Percentiles rank a stretch among this genome's conserved stretches.
phyloP scores from a whole-genome alignment of 768 basidiomycete genomes.

The Mycena rebaudengoi region DNA sequence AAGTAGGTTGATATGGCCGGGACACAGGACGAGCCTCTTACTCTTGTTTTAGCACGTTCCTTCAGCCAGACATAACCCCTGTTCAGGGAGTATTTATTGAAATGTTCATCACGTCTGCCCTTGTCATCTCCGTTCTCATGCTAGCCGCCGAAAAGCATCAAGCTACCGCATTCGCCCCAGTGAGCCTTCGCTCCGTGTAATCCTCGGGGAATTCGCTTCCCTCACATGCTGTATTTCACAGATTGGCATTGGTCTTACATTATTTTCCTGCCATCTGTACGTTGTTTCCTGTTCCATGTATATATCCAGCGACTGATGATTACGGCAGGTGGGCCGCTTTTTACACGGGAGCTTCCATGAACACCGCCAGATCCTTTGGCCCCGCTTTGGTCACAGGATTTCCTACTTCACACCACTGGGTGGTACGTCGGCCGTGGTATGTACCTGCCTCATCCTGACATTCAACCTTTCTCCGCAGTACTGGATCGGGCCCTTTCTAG shows the following conservation, averaged over 20 bases:
- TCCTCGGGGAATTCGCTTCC: not conserved
- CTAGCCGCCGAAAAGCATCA: slow-evolving; percentile 76
- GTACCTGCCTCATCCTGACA: not conserved
- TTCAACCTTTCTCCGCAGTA: slow-evolving; percentile 50
- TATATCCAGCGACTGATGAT: not conserved
- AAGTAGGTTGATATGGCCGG: too few species aligned
- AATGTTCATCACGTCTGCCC: slow-evolving; percentile 70
- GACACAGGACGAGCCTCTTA: too few species aligned
- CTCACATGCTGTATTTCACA: slow-evolving; percentile 27
- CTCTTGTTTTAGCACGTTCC: slow-evolving; percentile 62
- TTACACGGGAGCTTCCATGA: slow-evolving; percentile 75
- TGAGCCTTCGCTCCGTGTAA: slow-evolving; percentile 33
- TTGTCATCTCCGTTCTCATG: slow-evolving; percentile 75
- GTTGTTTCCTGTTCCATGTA: slow-evolving; percentile 22
- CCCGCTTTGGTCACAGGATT: slow-evolving; percentile 75
- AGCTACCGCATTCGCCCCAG: slow-evolving; percentile 74
- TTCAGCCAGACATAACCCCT: slow-evolving; percentile 54
- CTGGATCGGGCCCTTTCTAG: slow-evolving; percentile 77
- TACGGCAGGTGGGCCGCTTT: slow-evolving; percentile 59
- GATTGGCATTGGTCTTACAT: slow-evolving; percentile 72
- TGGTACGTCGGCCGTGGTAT: slow-evolving; percentile 50
- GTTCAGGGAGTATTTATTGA: slow-evolving; percentile 76
- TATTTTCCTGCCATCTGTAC: slow-evolving; percentile 70
- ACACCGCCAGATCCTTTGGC: slow-evolving; percentile 75
- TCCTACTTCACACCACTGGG: slow-evolving; percentile 61